Evolutionary conservation across 2,329 filamentous ascomycete species (phyloP), one percentile per base, ranked within the genome.

Genomic region (Trichoderma breve): DNA sequence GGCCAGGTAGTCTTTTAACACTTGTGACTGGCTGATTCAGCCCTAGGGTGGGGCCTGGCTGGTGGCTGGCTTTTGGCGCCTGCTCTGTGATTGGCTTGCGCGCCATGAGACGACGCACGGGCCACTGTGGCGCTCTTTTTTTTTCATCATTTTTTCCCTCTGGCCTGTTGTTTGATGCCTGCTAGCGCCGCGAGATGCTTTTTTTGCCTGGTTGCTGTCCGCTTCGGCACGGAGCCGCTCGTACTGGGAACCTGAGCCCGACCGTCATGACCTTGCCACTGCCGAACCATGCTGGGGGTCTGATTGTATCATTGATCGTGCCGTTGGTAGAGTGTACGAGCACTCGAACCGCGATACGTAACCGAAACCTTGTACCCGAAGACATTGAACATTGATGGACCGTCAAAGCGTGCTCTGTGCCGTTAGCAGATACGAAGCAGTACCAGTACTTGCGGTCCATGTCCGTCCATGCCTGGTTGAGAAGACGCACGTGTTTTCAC

Each of bases 11-110:
- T 81, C 80, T 81, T 83, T 82, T 80, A 81, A 81, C 79, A 78
- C 78, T 78, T 84, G 78, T 86, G 82, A 86, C 82, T 86, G 85
- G 85, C 84, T 85, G 83, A 84, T 79, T 84, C 81, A 84, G 81
- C 82, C 75, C 76, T 53, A 39, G n/a, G 73, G 81, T 83, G 83
- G 84, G 80, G 71, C 79, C 6, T 3, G 3, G 6, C 30, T 7
- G 72, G 75, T 76, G 76, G 74, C 76, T 79, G 77, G 78, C 73
- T 71, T 26, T n/a, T 60, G 62, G 66, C 70, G 71, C 68, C 73
- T 72, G 74, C 70, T 63, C 73, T 74, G 70, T 80, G 75, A 81
- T 81, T 81, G 77, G 80, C 75, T 73, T 3, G 15, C 39, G 18
- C n/a, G 26, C 69, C 72, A 77, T 77, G 75, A 74, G 75, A 75